A percentile compares a stretch with the other conserved stretches of the same genome.
Evolutionary conservation across 202 grass and related monocot genomes (phyloP).

Genomic region (Cymbopogon flexuosus): DNA sequence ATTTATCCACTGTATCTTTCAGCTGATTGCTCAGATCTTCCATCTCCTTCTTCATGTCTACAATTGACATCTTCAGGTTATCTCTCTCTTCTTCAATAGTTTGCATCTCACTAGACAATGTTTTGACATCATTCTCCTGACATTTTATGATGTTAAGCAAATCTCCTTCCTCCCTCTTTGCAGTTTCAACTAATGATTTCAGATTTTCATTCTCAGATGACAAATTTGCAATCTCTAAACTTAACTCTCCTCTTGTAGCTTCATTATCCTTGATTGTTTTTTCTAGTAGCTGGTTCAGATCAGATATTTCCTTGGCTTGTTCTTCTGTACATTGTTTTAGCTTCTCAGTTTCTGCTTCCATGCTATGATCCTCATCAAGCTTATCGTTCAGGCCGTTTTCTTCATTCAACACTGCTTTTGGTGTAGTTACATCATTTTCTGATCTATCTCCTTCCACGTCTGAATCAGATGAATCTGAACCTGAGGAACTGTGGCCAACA

Average conservation of each 20-base stretch:
- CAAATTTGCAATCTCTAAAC: slow-evolving; percentile 35
- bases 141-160: slow-evolving; percentile 15
- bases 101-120: slow-evolving; percentile 33
- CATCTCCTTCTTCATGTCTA: slow-evolving; percentile 31
- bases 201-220: slow-evolving; percentile 44
- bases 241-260: slow-evolving; percentile 32
- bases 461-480: slow-evolving; percentile 71
- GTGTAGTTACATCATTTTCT: slow-evolving; percentile 27
- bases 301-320: slow-evolving; percentile 40
- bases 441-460: slow-evolving; percentile 39
- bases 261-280: slow-evolving; percentile 58
- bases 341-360: slow-evolving; percentile 42
- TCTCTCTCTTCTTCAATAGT: slow-evolving; percentile 37
- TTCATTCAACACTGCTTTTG: slow-evolving; percentile 32
- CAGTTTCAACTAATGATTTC: slow-evolving; percentile 34
- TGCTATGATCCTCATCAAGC: slow-evolving; percentile 17
- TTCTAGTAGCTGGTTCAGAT: slow-evolving; percentile 49
- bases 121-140: slow-evolving; percentile 37
- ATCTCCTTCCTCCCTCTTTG: slow-evolving; percentile 36
- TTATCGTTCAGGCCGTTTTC: slow-evolving; percentile 44
- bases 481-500: slow-evolving; percentile 50
- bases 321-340: slow-evolving; percentile 52
- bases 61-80: slow-evolving; percentile 34
- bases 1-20: slow-evolving; percentile 37
- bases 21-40: slow-evolving; percentile 36